Evolutionary conservation across 1,284 basidiomycete genomes (phyloP), one percentile per base, ranked within the genome.

Genomic region (Moesziomyces globuligerus): DNA sequence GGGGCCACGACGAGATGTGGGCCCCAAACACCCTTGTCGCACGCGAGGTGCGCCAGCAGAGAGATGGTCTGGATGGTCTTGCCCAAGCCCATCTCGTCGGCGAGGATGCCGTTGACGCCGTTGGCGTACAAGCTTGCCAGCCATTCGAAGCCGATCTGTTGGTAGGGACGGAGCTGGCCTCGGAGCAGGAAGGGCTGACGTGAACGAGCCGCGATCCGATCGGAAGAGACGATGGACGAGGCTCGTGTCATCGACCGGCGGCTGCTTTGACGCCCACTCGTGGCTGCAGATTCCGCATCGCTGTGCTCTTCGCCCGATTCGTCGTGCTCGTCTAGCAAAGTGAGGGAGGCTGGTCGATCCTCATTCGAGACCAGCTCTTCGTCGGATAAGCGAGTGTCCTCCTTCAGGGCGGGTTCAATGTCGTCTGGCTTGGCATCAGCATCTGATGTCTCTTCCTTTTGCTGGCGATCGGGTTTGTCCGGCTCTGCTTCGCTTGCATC

Each of bases 61-160:
- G 94, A 86, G 59, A 98, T 97, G 1, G 94, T 97, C 83, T 98
- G 94, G 54, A 98, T 96, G 0, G 94, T 98, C 86, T 98, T 98
- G 45, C 94, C 94, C 68, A 58, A 76, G 38, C 61, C 76, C 84
- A 85, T 85, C 66, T 85, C 84, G 70, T 85, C 84, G 23, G 92
- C 93, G 39, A 95, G 85, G 61, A 98, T 96, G 3, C 94, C 94
- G 83, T 98, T 98, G 72, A 93, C 85, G 57, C 90, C 89, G 72
- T 92, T 93, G 20, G 86, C 85, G 83, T 97, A 94, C 36, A 97
- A 85, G 78, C 90, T 92, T 0, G 92, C 91, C 8, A 98, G 88
- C 95, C 95, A 98, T 78, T 98, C 94, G 48, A 98, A 84, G 0
- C 95, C 95, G 13, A 90, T 88, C 71, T 94, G 92, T 80, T 98